Base-by-base conservation (phyloP, 257 asterid species). In the Salvia hispanica region DNA sequence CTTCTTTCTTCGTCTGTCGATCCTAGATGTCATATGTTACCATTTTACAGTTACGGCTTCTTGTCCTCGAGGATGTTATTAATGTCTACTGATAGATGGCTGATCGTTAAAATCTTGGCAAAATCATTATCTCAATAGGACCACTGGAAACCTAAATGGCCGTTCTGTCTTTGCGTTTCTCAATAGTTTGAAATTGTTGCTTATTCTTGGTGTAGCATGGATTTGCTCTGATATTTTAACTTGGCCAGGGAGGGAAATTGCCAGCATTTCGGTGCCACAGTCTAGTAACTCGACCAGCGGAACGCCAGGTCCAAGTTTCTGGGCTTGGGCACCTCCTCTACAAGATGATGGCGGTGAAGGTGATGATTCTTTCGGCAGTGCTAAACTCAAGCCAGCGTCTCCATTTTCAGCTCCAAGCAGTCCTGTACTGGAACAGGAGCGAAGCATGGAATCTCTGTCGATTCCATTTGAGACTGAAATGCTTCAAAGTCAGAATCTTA, bases 231-330 rank as follows among this genome's bases (percentile, higher is more conserved):
- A 61, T 62, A 11, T 39, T 60, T 67, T 67, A 47, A 62, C 77
- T 74, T 69, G 51, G 63, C 48, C 91, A 92, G 98, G 84, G 25
- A 53, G 2, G 16, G 75, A 69, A 57, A 77, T 66, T 61, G 77
- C 52, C 40, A 70, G 69, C 78, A 77, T 79, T 43, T 77, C 56
- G 15, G 48, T 54, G 58, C 70, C 86, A 33, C 73, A 77, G 36
- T 70, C 86, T 37, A 79, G 78, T 66, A 73, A 70, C 72, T 60
- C 70, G 4, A 37, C 58, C 13, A 63, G 47, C 7, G 88, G 73
- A 15, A 86, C 97, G 39, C 99, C 99, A 2, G 99, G 99, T 66
- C 95, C 97, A 40, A 84, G 83, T 80, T 93, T 93, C 82, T 93
- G 99, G 97, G 61, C 91, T 9, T 93, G 99, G 97, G 72, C 82